Evolutionary conservation across 306 rosid genomes (phyloP), one percentile per base, ranked within the genome.

Genomic region (Cicer chorassanicum): DNA sequence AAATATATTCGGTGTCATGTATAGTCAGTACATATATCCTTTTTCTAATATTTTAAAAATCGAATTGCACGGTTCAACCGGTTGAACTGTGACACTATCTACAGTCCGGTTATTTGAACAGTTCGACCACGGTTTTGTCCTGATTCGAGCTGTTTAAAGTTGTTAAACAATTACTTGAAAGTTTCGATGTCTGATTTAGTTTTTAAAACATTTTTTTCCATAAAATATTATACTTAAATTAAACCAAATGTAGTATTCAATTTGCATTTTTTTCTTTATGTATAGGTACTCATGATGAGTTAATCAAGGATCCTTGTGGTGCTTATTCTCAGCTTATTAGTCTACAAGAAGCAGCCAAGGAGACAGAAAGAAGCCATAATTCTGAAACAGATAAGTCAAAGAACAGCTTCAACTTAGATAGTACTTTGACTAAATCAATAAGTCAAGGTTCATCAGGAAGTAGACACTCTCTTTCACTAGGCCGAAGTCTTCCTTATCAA

Each of bases 281-380:
- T 77, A 56, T 45, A 90, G 98, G 98, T 67, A 88, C 89, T 51
- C 96, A 93, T 71, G 84, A 46, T 6, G 89, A 89, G 77, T 83
- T 93, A 74, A 82, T 76, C 53, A 73, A 76, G 76, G 75, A 89
- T 66, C 81, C 87, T 6, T 76, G 86, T 38, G 98, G 98, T 34
- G 92, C 93, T 70, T 93, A 91, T 75, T 85, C 89, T 29, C 98
- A 91, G 68, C 89, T 93, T 61, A 49, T 91, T 72, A 88, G 85
- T 51, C 80, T 93, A n/a, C 98, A 93, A 79, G 88, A 83, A 78
- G 86, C 91, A 74, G 48, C 70, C 0, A 62, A 53, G 18, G 79
- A 63, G 74, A 66, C 79, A n/a, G 82, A 84, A 50, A 68, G 10
- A 24, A 6, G 53, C 10, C 54, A 0, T 19, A 55, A 62, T 44